A percentile compares a stretch with the other conserved stretches of the same genome.
These are phyloP conservation scores for Neonectria magnoliae DNA, from an alignment of 2,329 filamentous ascomycete species.

Conservation along the genomic window DNA sequence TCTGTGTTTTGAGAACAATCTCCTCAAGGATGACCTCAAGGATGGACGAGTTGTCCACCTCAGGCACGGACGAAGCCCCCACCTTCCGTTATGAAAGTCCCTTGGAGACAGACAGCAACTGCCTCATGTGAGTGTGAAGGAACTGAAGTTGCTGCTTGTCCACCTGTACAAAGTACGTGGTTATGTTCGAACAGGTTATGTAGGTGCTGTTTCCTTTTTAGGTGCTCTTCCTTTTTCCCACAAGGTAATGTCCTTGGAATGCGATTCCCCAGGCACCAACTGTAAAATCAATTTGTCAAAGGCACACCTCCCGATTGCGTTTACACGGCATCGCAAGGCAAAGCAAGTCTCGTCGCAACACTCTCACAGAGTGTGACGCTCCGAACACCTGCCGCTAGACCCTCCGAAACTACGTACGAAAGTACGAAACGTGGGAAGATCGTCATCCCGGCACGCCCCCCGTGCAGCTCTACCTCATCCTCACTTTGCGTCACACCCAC, in stretches of 20 bases:
- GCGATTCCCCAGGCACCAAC: neutral
- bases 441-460: conserved; percentile 7
- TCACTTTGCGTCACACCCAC: conserved; percentile 19
- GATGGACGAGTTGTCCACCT: neutral
- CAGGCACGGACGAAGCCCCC: neutral
- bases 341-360: neutral
- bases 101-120: neutral
- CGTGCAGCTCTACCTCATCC: conserved; percentile 8
- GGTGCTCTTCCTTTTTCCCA: too few species aligned
- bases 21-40: neutral
- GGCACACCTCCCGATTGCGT: neutral
- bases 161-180: neutral
- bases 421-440: neutral
- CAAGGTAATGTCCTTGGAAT: neutral
- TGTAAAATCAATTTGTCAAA: neutral
- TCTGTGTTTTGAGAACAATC: neutral
- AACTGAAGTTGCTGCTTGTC: neutral
- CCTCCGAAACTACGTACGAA: neutral
- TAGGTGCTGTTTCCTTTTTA: too few species aligned
- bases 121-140: neutral
- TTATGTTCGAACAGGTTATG: too few species aligned
- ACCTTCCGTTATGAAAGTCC: neutral
- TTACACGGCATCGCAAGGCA: neutral
- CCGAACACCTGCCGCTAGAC: neutral
- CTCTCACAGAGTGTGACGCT: neutral